Percentiles rank a stretch among this genome's conserved stretches.
phyloP scores from a whole-genome alignment of 2,329 filamentous ascomycete species.

The Penicillium sp. region DNA sequence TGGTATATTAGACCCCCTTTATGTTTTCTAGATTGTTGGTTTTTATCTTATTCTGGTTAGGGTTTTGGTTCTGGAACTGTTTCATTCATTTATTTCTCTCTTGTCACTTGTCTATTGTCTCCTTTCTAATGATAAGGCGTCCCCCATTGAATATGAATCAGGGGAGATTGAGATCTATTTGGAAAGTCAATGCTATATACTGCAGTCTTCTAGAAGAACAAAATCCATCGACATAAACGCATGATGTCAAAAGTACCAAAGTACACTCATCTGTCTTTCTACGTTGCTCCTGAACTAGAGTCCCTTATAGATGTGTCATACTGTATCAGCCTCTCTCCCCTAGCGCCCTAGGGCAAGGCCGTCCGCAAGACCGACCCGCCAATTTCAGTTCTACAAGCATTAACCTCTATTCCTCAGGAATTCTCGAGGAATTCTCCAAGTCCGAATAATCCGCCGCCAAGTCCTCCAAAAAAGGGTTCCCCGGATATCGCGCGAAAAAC shows the following conservation, averaged over 20 bases:
- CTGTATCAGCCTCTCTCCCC: neutral
- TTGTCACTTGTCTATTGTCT: neutral
- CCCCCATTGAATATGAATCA: neutral
- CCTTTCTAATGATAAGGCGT: constrained; percentile 3
- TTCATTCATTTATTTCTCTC: neutral
- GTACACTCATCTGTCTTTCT: neutral
- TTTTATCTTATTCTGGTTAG: neutral
- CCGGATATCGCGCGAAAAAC: constrained; percentile 22
- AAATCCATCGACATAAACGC: neutral
- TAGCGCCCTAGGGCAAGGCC: too few relatives aligned
- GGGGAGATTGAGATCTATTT: neutral
- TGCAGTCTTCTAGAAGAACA: neutral
- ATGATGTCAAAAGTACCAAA: neutral
- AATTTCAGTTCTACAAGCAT: neutral
- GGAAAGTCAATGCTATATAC: neutral
- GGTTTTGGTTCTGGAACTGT: neutral
- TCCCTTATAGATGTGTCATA: neutral
- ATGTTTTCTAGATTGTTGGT: constrained; percentile 22
- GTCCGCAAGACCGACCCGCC: neutral
- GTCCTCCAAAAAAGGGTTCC: neutral
- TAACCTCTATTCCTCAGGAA: neutral
- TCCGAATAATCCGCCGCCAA: neutral
- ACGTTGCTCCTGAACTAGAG: too few relatives aligned
- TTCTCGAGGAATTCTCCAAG: too few relatives aligned
- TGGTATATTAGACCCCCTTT: constrained; percentile 15